A percentile compares a stretch with the other conserved stretches of the same genome.
phyloP scores from a whole-genome alignment of 225 moss, liverwort and hornwort genomes.

The Asterella californica region DNA sequence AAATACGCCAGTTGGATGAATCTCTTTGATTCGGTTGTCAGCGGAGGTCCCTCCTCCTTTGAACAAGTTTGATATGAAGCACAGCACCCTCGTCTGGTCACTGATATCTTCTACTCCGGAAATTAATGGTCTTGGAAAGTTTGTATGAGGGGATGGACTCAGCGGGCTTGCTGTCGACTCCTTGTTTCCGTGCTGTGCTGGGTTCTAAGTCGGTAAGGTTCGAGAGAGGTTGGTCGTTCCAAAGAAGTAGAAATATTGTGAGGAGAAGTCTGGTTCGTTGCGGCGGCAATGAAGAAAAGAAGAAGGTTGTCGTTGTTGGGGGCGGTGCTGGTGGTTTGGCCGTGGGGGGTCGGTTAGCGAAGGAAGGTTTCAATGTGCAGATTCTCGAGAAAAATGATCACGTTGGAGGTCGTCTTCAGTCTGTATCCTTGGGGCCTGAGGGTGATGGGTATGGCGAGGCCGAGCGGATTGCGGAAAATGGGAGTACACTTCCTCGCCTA shows the following conservation, averaged over 20 bases:
- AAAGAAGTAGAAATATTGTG: not conserved
- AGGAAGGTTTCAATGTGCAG: slow-evolving; percentile 46
- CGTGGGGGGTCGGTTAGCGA: slow-evolving; percentile 41
- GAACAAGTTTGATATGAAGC: too few relatives aligned
- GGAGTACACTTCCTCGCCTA: not conserved
- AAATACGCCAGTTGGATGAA: too few relatives aligned
- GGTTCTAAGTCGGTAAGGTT: too few relatives aligned
- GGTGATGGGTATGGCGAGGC: not conserved
- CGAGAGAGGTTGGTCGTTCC: not conserved
- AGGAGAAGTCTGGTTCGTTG: not conserved
- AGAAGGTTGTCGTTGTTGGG: slow-evolving; percentile 41
- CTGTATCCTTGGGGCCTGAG: slow-evolving; percentile 6
- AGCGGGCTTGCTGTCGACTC: too few relatives aligned
- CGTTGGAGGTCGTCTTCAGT: slow-evolving; percentile 41
- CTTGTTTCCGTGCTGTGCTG: too few relatives aligned
- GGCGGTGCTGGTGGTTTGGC: slow-evolving; percentile 49
- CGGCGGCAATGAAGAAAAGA: not conserved
- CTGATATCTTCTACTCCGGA: too few relatives aligned
- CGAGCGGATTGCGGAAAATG: not conserved
- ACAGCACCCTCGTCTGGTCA: too few relatives aligned
- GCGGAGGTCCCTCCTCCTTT: too few relatives aligned
- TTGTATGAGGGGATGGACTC: too few relatives aligned
- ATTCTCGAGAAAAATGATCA: slow-evolving; percentile 47
- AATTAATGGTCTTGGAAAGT: too few relatives aligned
- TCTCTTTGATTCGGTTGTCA: too few relatives aligned